Evolutionary conservation across 2,329 filamentous ascomycete species (phyloP), one percentile per base, ranked within the genome.

Genomic region (Purpureocillium lavendulum): DNA sequence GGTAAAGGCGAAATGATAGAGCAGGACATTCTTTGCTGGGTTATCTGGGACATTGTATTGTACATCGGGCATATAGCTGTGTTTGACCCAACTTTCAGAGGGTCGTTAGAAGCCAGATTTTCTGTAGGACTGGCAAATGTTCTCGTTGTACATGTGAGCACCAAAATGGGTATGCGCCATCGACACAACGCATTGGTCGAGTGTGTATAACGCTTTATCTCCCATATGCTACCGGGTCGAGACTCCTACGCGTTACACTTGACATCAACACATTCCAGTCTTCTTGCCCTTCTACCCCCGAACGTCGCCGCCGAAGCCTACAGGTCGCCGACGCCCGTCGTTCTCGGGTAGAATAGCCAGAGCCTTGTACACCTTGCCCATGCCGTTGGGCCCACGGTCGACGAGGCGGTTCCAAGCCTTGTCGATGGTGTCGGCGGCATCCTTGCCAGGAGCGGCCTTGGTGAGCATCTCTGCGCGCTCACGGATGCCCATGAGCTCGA

Each of bases 361-460:
- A 17, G 80, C 89, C 65, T 97, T 96, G 60, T 98, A 98, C 16
- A 95, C 68, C 65, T 82, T 89, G 0, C 92, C 92, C 92, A 98
- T 98, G 0, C 88, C 90, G 38, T 77, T 80, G 2, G 80, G 83
- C 0, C 85, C 82, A 32, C 79, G 71, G 59, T 95, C 89, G n/a
- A 96, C 77, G 38, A 98, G 66, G 45, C 92, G 71, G 64, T 77
- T 82, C 77, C 87, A 94, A 0, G 84, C 82, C 45, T 69, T 75
- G 47, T 87, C 79, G 26, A 96, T 69, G 38, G 78, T 76, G 48
- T 68, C 70, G 24, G 65, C 74, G 46, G 69, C 71, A 43, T 75
- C 64, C 44, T 67, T 63, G 15, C n/a, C n/a, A n/a, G 55, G 60
- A 4, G 60, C 52, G 2, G 61, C 66, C 47, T 70, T 73, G 29